Conservation (phyloP, 1,139 yeast genomes). For the Geotrichum siamense region DNA sequence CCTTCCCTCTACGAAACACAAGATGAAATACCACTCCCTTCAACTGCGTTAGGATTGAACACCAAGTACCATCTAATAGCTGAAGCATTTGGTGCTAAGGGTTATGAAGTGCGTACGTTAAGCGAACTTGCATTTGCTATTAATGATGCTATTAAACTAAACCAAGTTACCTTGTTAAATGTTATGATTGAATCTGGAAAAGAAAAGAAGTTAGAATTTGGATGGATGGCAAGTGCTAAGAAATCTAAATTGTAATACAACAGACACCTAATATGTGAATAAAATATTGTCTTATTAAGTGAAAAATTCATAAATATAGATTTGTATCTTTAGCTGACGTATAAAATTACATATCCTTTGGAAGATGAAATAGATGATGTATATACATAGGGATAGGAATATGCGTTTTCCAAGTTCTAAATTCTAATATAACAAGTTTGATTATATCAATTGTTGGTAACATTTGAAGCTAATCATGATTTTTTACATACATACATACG, state of each 20-base stretch:
- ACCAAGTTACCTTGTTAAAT: slow-evolving; percentile 44
- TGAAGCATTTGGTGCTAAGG: slow-evolving; percentile 48
- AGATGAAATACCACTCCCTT: slow-evolving; percentile 37
- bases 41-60: slow-evolving; percentile 50
- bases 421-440: too few species aligned
- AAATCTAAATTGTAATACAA: slow-evolving; percentile 17
- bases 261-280: too few species aligned
- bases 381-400: too few species aligned
- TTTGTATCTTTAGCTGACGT: too few species aligned
- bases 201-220: slow-evolving; percentile 48
- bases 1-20: slow-evolving; percentile 30
- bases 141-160: slow-evolving; percentile 36
- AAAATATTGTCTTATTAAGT: too few species aligned
- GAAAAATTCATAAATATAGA: too few species aligned
- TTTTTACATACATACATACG: too few species aligned
- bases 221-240: slow-evolving; percentile 53
- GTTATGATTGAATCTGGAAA: slow-evolving; percentile 52
- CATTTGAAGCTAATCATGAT: too few species aligned
- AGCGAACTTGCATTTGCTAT: slow-evolving; percentile 40
- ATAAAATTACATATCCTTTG: too few species aligned
- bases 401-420: too few species aligned
- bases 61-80: slow-evolving; percentile 52
- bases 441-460: too few species aligned
- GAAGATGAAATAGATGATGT: too few species aligned
- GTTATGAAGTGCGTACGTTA: slow-evolving; percentile 41